phyloP scores from a whole-genome alignment of 1,139 yeast species.

The Suhomyces yuchorum region DNA sequence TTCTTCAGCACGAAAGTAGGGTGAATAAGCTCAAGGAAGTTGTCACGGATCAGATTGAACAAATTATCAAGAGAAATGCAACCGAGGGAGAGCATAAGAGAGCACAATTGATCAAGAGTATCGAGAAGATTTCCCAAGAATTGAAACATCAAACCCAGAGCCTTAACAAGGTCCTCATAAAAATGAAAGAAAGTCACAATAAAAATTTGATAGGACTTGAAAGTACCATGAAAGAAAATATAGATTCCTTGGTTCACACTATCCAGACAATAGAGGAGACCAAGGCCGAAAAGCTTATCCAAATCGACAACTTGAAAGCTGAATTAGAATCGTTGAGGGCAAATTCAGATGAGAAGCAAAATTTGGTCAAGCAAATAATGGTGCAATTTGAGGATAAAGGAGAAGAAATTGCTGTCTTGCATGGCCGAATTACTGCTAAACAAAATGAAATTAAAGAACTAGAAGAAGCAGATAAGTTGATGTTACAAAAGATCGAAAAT shows the following conservation, averaged over 20 bases:
- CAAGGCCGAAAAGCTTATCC: constrained; percentile 8
- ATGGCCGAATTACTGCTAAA: constrained; percentile 16
- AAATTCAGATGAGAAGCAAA: constrained; percentile 8
- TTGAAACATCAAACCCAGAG: constrained; percentile 22
- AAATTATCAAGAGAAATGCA: constrained; percentile 32
- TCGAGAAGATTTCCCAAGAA: constrained; percentile 18
- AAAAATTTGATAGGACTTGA: constrained; percentile 23
- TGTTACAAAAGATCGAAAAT: constrained; percentile 9
- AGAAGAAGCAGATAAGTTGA: constrained; percentile 3
- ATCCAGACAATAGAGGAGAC: constrained; percentile 16
- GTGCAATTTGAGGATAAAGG: constrained; percentile 21
- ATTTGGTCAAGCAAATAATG: constrained; percentile 15
- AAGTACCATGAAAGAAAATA: constrained; percentile 25
- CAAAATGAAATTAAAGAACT: constrained; percentile 14
- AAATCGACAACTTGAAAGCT: constrained; percentile 5
- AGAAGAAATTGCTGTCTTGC: constrained; percentile 24
- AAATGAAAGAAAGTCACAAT: constrained; percentile 31
- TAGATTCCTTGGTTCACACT: constrained; percentile 20
- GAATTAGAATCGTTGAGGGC: constrained; percentile 9
- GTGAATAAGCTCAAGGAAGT: constrained; percentile 41
- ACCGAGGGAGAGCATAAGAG: constrained; percentile 29
- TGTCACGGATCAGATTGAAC: constrained; percentile 38
- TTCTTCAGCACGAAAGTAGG: constrained; percentile 16
- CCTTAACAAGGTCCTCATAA: constrained; percentile 27
- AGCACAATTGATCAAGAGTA: constrained; percentile 16